Evolutionary conservation across 2,329 filamentous ascomycete species (phyloP).

Genomic region (Fusarium vanettenii): DNA sequence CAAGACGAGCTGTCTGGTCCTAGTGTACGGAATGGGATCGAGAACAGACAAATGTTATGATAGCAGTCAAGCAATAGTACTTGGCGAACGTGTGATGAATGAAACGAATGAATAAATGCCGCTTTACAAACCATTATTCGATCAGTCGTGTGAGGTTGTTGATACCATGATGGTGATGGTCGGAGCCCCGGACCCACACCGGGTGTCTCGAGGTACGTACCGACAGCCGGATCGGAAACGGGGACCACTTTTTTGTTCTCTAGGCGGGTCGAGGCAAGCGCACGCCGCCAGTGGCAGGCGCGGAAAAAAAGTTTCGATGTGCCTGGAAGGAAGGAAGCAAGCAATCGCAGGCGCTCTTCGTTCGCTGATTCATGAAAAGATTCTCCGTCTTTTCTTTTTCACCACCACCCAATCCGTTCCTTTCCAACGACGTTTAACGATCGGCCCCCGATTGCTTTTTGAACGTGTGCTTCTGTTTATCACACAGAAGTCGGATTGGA

Average conservation of each 20-base stretch:
- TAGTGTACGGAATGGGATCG: neutral
- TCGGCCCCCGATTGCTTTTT: neutral
- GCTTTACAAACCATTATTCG: neutral
- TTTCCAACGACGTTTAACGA: constrained; percentile 4
- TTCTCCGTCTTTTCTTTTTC: constrained; percentile 19
- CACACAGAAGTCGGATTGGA: constrained; percentile 10
- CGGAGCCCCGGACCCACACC: constrained; percentile 15
- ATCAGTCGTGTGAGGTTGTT: neutral
- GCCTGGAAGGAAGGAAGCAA: neutral
- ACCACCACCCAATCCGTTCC: constrained; percentile 12
- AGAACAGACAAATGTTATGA: neutral
- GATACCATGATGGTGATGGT: neutral
- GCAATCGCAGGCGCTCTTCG: constrained; percentile 13
- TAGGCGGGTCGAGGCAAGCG: neutral
- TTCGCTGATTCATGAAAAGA: constrained; percentile 37
- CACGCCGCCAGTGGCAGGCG: constrained; percentile 20
- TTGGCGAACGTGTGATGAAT: constrained; percentile 7
- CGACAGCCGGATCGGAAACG: neutral
- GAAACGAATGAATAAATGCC: constrained; percentile 13
- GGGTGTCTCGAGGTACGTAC: constrained; percentile 12
- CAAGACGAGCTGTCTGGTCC: neutral
- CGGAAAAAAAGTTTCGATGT: constrained; percentile 32
- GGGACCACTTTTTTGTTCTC: constrained; percentile 16
- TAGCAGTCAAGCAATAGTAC: neutral
- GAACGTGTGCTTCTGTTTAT: neutral